Conservation (phyloP, 345 rosid species). For the Sisymbrium irio region DNA sequence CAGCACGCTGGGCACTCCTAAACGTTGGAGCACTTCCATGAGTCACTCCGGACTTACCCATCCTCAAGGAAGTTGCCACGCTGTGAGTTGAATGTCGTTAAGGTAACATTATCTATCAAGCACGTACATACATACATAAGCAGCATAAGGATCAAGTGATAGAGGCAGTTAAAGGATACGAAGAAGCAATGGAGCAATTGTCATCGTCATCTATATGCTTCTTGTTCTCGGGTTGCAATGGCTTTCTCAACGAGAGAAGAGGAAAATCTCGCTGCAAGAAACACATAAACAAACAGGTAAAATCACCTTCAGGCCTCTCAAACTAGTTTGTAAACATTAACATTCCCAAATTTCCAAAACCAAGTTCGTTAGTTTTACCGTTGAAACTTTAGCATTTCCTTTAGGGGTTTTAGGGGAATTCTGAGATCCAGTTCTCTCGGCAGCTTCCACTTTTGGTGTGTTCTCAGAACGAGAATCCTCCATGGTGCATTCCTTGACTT, state of each 20-base stretch:
- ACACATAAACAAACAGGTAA: not conserved
- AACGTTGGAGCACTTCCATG: constrained; percentile 90
- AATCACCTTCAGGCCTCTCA: not conserved
- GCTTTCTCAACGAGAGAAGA: constrained; percentile 44
- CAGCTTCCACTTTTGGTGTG: constrained; percentile 9
- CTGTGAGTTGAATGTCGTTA: constrained; percentile 22
- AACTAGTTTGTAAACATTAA: not conserved
- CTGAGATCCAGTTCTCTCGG: constrained; percentile 19
- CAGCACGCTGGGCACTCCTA: constrained; percentile 72
- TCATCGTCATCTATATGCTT: constrained; percentile 82
- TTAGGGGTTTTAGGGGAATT: constrained; percentile 14
- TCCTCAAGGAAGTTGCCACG: constrained; percentile 52
- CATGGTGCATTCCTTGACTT: constrained; percentile 52
- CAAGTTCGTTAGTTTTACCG: constrained; percentile 21
- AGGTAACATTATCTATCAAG: not conserved
- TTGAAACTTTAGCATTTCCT: constrained; percentile 16
- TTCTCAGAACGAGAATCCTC: constrained; percentile 27
- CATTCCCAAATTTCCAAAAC: not conserved
- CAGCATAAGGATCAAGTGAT: not conserved
- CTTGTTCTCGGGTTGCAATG: constrained; percentile 50
- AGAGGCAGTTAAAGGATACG: constrained; percentile 63
- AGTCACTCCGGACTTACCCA: constrained; percentile 62
- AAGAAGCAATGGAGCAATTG: constrained; percentile 73
- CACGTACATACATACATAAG: not conserved
- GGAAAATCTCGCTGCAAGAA: constrained; percentile 56